phyloP scores from a whole-genome alignment of 139 green algal genomes.

The Chlorella ohadii region DNA sequence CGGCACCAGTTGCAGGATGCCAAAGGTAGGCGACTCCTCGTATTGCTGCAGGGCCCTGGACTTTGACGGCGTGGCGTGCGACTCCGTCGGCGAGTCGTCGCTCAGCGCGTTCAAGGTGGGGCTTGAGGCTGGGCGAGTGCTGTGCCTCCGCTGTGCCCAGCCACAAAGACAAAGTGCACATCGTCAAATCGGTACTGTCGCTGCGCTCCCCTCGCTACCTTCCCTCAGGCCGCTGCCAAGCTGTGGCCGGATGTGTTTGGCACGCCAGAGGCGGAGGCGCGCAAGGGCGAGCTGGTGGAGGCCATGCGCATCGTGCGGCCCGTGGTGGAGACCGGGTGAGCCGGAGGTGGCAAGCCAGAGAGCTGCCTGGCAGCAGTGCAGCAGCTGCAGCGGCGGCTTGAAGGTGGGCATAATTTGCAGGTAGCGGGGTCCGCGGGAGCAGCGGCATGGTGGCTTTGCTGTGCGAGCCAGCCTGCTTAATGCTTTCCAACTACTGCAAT shows the following conservation, averaged over 20 bases:
- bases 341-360: too few species aligned
- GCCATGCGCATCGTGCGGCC: constrained; percentile 89
- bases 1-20: too few species aligned
- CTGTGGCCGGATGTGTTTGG: constrained; percentile 93
- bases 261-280: constrained; percentile 51
- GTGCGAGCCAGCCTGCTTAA: too few species aligned
- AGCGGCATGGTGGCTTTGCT: too few species aligned
- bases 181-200: too few species aligned
- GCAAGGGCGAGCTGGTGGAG: constrained; percentile 79
- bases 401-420: too few species aligned
- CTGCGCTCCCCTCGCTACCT: not conserved
- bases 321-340: constrained; percentile 97
- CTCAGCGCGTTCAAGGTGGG: constrained; percentile 90
- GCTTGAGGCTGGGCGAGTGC: too few species aligned
- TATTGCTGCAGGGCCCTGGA: constrained; percentile 79
- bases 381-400: too few species aligned
- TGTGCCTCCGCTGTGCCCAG: not conserved
- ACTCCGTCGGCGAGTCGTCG: constrained; percentile 92
- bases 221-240: constrained; percentile 66
- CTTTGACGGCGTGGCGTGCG: constrained; percentile 98
- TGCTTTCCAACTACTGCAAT: not conserved
- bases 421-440: too few species aligned
- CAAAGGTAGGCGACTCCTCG: too few species aligned
- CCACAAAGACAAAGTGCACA: too few species aligned
- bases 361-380: not conserved